A percentile compares a stretch with the other conserved stretches of the same genome.
Conservation (phyloP, 176 grass and related monocot species). For the Thalia dealbata region DNA sequence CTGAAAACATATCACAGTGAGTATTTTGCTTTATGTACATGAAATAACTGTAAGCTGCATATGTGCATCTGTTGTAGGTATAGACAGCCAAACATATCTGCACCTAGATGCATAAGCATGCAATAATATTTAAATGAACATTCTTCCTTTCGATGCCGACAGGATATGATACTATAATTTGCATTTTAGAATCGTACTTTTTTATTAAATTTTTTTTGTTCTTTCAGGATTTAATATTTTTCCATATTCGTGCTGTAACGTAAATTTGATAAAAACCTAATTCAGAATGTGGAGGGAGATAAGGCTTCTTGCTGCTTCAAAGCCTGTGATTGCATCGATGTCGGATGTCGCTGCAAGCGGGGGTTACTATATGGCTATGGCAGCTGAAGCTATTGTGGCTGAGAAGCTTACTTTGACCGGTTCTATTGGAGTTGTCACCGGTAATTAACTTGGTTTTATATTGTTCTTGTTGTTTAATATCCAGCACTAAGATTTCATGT, state of each 20-base stretch:
- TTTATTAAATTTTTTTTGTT: not conserved
- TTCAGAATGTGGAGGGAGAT: constrained; percentile 99
- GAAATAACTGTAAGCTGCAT: no score
- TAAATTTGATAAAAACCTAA: constrained; percentile 3
- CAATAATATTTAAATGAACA: no score
- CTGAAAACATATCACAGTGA: no score
- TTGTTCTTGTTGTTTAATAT: not conserved
- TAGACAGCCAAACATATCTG: no score
- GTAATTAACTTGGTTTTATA: constrained; percentile 30
- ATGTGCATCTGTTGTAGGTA: no score
- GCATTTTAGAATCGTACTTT: not conserved
- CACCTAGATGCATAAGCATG: no score
- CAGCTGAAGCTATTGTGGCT: constrained; percentile 79
- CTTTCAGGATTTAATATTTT: not conserved
- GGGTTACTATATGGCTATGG: constrained; percentile 98
- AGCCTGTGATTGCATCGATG: constrained; percentile 93
- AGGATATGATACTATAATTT: not conserved
- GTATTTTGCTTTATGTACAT: no score
- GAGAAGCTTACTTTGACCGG: constrained; percentile 95
- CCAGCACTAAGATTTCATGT: not conserved
- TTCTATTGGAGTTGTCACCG: constrained; percentile 96
- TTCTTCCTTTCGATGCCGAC: not conserved
- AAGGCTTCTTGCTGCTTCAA: constrained; percentile 66
- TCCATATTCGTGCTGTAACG: constrained; percentile 7
- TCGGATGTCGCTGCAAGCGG: constrained; percentile 96